These are phyloP conservation scores for Medicago ruthenica DNA, from an alignment of 306 rosid species.

Conservation along the genomic window DNA sequence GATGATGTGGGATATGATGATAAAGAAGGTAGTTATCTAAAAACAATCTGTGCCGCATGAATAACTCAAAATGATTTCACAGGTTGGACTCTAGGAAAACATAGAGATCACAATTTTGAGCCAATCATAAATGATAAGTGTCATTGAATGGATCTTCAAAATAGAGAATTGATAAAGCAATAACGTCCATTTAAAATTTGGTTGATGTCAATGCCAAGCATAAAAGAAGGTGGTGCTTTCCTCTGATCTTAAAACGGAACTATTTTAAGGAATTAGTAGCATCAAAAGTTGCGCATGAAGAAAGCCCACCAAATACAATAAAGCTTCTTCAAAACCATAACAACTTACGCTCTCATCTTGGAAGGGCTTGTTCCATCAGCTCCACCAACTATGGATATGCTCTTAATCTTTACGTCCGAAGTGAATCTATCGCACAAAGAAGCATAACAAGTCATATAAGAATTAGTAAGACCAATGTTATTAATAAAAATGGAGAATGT, in stretches of 20 bases:
- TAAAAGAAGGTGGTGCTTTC: conserved; percentile 8
- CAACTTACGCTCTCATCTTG: conserved; percentile 91
- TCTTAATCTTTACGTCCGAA: conserved; percentile 93
- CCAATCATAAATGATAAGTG: conserved; percentile 3
- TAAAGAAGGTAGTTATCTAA: conserved; percentile 9
- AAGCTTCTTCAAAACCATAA: conserved; percentile 32
- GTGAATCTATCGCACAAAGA: conserved; percentile 67
- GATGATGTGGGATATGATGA: not conserved
- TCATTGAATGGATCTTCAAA: not conserved
- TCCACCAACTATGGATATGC: conserved; percentile 91
- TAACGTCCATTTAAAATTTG: conserved; percentile 19
- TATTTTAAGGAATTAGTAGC: not conserved
- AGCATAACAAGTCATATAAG: conserved; percentile 27
- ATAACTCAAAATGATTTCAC: not conserved
- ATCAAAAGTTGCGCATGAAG: not conserved
- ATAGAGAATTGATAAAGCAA: conserved; percentile 30
- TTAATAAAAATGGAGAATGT: conserved; percentile 18
- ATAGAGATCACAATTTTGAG: not conserved
- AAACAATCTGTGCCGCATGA: not conserved
- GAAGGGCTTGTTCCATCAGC: conserved; percentile 88
- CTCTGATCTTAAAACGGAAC: conserved; percentile 25
- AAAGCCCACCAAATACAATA: conserved; percentile 20
- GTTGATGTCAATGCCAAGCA: conserved; percentile 14
- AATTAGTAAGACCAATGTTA: conserved; percentile 25
- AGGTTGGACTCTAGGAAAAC: not conserved